These are phyloP conservation scores for Aspergillus taichungensis DNA, from an alignment of 495 filamentous ascomycete genomes.

Conservation along the genomic window DNA sequence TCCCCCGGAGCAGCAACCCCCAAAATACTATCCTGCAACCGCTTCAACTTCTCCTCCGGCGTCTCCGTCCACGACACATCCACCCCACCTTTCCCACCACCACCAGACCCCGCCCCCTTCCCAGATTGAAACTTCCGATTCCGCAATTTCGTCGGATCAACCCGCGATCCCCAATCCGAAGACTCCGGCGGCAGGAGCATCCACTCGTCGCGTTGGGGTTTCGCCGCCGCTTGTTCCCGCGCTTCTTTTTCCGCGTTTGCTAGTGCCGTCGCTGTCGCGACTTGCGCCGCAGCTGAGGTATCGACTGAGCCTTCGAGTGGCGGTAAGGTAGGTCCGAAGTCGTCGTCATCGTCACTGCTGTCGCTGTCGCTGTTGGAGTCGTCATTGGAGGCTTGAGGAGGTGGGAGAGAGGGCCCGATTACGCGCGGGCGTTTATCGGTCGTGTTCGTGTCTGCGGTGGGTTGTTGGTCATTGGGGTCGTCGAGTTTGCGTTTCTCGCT, in stretches of 20 bases:
- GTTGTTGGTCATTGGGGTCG: background rate
- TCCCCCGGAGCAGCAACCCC: conserved; percentile 41
- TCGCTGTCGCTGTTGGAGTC: conserved; percentile 18
- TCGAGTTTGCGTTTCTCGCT: conserved; percentile 9
- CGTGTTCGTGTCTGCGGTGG: background rate
- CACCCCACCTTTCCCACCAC: conserved; percentile 23
- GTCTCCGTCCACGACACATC: conserved; percentile 85
- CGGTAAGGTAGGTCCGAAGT: conserved; percentile 78
- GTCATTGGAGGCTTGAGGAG: conserved; percentile 14
- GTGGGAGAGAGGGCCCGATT: conserved; percentile 26
- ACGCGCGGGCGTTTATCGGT: conserved; percentile 21
- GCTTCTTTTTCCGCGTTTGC: conserved; percentile 14
- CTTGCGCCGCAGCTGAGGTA: conserved; percentile 2
- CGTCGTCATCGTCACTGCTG: conserved; percentile 43
- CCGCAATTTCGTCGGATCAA: conserved; percentile 77
- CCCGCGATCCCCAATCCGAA: conserved; percentile 51
- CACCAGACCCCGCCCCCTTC: conserved; percentile 43
- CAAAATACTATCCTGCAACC: conserved; percentile 78
- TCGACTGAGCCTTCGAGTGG: conserved; percentile 30
- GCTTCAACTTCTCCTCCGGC: conserved; percentile 73
- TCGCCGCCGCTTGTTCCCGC: conserved; percentile 30
- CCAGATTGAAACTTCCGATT: conserved; percentile 79
- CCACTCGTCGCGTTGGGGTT: conserved; percentile 73
- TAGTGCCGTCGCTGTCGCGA: conserved; percentile 16
- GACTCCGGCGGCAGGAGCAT: conserved; percentile 79